Evolutionary conservation across 108 stramenopile species (phyloP), one percentile per base, ranked within the genome.

Genomic region (Skeletonema tropicum): DNA sequence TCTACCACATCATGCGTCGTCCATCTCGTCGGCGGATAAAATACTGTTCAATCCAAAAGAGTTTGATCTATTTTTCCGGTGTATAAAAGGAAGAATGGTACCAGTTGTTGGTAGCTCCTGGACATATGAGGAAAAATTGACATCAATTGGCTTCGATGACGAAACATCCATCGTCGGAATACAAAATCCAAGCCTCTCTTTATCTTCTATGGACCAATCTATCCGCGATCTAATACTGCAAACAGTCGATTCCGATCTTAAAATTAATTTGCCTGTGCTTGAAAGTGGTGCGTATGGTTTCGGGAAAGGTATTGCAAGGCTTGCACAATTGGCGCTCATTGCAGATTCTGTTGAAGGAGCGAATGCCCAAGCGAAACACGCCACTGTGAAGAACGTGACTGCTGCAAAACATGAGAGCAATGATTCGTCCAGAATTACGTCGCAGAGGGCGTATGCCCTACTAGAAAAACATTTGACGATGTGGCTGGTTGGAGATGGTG

Each of bases 291-390:
- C 92, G 3, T 95, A 95, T 64, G 90, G 90, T 7, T 93, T 87
- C 70, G 94, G 94, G 9, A 95, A 95, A 70, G 88, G 91, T 62
- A 75, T 86, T 17, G 92, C 94, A 26, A 64, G 94, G 19, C 62
- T 93, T 23, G 90, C 92, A n/a, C 94, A 95, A 64, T 80, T 95
- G 2, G 85, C 85, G 23, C 90, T 90, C 46, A 89, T 93, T 61
- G 89, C 84, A 60, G 70, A 77, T 58, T 38, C 63, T 13, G 42
- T 86, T 23, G 64, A 69, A 68, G 57, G 52, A 19, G 62, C 70
- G 74, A 67, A 69, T 57, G 61, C 19, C 8, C 21, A 33, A 23
- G 68, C 33, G 57, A 61, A 41, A 15, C 33, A 76, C 26, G 23
- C 48, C 57, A 23, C 73, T 17, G 48, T 62, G 19, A 25, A 32